Base-by-base conservation (phyloP, 768 basidiomycete species). In the Tylopilus sp. region DNA sequence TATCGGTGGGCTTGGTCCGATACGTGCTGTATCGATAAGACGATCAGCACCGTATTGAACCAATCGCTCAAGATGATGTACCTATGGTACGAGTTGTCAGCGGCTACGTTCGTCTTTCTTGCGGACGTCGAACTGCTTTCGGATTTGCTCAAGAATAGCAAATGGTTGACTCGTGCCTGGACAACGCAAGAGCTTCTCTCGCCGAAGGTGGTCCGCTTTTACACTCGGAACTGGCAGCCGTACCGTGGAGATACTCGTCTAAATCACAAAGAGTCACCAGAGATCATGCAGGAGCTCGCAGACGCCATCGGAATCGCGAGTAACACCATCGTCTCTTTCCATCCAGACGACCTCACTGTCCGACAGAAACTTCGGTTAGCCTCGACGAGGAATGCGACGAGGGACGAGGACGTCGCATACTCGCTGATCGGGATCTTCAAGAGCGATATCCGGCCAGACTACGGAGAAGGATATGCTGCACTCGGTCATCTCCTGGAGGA, bases 401-500 rank as follows among this genome's bases (percentile, higher is more conserved):
- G 17, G 16, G 55, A 57, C 4, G 57, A 56, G 28, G 57, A 58
- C 6, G 7, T 57, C 4, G 53, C 56, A 3, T 57, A 54, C 10
- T 50, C 48, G 4, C 33, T 57, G 14, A 56, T 58, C 2, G 57
- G 57, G 1, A 49, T 58, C 9, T 58, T 58, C 38, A 46, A 42
- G 31, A 25, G 41, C 10, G 26, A 43, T 11, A 43, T 43, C 17
- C 25, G 14, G 9, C 41, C 41, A 17, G 21, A 26, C 4, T 60
- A 56, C 17, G 59, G 59, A 17, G 54, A 52, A 40, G 48, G 54
- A 3, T 5, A 36, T 16, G 51, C 36, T 12, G 33, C 45, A 4
- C 13, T 60, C 7, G 58, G 53, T 3, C 59, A 50, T 26, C 54
- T 60, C 3, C 29, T 60, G 41, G 54, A 61, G 3, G 54, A 56